Evolutionary conservation across 805 yeast species (phyloP).

Genomic region (Barnettozyma californica): DNA sequence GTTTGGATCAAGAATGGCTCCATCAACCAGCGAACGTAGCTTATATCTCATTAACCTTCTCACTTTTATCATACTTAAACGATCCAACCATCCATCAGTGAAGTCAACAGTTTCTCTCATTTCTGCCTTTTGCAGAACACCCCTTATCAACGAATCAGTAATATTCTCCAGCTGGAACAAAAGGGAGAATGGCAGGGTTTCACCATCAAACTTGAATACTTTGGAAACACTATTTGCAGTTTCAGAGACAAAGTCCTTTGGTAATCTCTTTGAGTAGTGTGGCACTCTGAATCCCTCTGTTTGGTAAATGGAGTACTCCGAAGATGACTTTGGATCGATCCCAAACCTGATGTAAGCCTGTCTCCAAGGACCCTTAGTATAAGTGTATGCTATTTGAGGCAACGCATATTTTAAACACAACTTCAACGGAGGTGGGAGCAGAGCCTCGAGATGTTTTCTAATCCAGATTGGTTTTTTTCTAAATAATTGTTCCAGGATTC

Average conservation of each 20-base stretch:
- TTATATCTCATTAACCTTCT: constrained; percentile 72
- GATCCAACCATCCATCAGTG: constrained; percentile 77
- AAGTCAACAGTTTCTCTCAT: constrained; percentile 43
- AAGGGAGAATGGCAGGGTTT: constrained; percentile 58
- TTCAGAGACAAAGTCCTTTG: constrained; percentile 29
- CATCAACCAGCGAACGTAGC: constrained; percentile 50
- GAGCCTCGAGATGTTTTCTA: constrained; percentile 58
- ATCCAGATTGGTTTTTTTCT: constrained; percentile 80
- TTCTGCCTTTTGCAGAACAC: constrained; percentile 35
- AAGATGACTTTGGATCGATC: constrained; percentile 61
- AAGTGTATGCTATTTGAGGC: constrained; percentile 78
- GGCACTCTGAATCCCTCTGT: constrained; percentile 65
- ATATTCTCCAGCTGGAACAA: constrained; percentile 79
- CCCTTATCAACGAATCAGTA: constrained; percentile 53
- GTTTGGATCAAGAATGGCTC: constrained; percentile 32
- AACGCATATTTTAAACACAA: constrained; percentile 63
- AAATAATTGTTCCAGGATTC: constrained; percentile 41
- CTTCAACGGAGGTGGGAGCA: constrained; percentile 42
- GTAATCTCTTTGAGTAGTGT: constrained; percentile 28
- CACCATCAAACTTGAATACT: constrained; percentile 66
- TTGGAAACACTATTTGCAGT: constrained; percentile 34
- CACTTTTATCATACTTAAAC: constrained; percentile 54
- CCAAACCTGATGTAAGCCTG: constrained; percentile 78
- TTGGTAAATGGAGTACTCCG: constrained; percentile 59
- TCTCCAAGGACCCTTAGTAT: constrained; percentile 92